Base-by-base conservation (phyloP, 768 basidiomycete genomes). In the Termitomyces sp. region DNA sequence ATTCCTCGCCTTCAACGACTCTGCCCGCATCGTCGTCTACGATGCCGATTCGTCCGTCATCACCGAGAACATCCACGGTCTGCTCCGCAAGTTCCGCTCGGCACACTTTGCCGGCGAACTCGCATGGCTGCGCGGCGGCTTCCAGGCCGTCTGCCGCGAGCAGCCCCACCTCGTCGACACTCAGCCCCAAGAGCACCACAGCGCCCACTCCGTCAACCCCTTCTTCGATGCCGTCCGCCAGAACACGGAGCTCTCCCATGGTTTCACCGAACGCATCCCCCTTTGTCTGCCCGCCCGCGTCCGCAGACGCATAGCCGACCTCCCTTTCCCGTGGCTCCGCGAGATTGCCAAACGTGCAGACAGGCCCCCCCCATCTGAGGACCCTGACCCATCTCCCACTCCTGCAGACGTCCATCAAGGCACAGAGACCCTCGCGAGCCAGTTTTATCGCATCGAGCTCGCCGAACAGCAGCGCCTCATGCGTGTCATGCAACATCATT, bases 191-290 rank as follows among this genome's bases (percentile, higher is more conserved):
- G 76, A 79, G 12, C 84, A 83, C 19, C 76, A 79, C n/a, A 75
- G 75, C 21, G 70, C 70, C 78, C 62, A n/a, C 35, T 1, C n/a
- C n/a, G n/a, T n/a, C n/a, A 98, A 96, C 68, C 96, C 96, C 10
- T 98, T 98, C 74, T 98, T 92, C 63, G 95, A 98, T 70, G 88
- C 89, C 64, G 90, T 98, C 63, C 85, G 90, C 39, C 91, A 94
- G 71, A 91, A 93, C 63, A 68, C 85, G 2, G 94, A 97, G 72
- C 82, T 97, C 23, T 81, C 86, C 2, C 76, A 84, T 34, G 83
- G 84, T 7, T 79, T 84, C 59, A 89, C 86, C 0, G 91, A 94
- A 63, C 87, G 90, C 34, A 95, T 96, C 37, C 85, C 91, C 14
- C 82, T 97, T 52, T 72, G 79, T 46, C 71, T 81, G 3, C 75